Evolutionary conservation across 441 rosid genomes (phyloP).

Genomic region (Brassica hybrid): DNA sequence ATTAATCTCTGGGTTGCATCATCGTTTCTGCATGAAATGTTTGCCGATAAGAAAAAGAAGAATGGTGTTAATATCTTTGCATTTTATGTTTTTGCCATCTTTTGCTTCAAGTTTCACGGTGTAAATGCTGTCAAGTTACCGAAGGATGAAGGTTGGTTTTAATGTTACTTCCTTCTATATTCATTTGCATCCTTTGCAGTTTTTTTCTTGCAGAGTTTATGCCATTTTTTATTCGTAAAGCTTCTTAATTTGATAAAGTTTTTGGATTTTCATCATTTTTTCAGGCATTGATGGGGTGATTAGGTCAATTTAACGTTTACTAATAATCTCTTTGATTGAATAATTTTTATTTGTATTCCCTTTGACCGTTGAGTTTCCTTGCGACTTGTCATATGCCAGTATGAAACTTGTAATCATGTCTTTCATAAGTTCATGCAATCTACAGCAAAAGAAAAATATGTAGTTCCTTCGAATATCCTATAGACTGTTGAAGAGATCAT

Average conservation of each 20-base stretch:
- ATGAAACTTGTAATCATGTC: not conserved
- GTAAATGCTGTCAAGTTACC: constrained; percentile 55
- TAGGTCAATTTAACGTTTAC: not conserved
- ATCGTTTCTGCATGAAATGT: constrained; percentile 28
- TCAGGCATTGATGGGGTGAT: not conserved
- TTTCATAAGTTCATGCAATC: constrained; percentile 1
- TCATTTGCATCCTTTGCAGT: not conserved
- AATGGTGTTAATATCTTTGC: constrained; percentile 37
- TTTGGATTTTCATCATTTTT: not conserved
- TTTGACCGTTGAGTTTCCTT: constrained; percentile 22
- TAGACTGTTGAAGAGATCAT: not conserved
- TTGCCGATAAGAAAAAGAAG: constrained; percentile 40
- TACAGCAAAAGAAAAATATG: not conserved
- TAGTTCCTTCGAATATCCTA: constrained; percentile 6
- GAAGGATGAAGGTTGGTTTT: constrained; percentile 64
- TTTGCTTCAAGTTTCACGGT: constrained; percentile 50
- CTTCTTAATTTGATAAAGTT: constrained; percentile 7
- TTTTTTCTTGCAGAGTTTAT: constrained; percentile 14
- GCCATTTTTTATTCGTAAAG: constrained; percentile 8
- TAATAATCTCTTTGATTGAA: not conserved
- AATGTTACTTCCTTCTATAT: constrained; percentile 6
- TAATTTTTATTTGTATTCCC: not conserved
- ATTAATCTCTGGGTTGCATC: not conserved
- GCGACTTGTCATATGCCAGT: not conserved
- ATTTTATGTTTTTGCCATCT: constrained; percentile 49